phyloP scores from a whole-genome alignment of 2,329 filamentous ascomycete genomes.

The Fulvia fulva region DNA sequence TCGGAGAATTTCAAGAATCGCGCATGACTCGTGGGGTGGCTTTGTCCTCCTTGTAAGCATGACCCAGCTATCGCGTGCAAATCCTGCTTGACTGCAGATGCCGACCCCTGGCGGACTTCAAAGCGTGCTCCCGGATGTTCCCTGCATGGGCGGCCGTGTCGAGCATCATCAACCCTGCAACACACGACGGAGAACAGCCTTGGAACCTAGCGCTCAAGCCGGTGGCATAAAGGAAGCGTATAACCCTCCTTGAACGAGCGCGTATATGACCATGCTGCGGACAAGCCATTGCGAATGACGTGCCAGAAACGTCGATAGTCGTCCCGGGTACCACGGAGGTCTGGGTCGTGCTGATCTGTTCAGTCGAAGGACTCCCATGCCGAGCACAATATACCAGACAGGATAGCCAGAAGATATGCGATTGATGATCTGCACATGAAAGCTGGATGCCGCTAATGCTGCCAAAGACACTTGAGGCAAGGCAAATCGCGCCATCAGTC shows the following conservation, averaged over 20 bases:
- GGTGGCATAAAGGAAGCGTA: slow-evolving; percentile 91
- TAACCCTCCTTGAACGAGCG: slow-evolving; percentile 72
- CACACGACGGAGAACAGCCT: too few relatives aligned
- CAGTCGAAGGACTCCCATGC: slow-evolving; percentile 39
- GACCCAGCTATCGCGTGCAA: too few relatives aligned
- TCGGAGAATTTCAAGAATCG: too few relatives aligned
- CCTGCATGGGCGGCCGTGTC: too few relatives aligned
- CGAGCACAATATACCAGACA: slow-evolving; percentile 82
- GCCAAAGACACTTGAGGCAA: slow-evolving; percentile 69
- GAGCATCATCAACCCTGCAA: not conserved
- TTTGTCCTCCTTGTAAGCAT: too few relatives aligned
- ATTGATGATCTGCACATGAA: slow-evolving; percentile 93
- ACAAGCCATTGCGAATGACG: slow-evolving; percentile 42
- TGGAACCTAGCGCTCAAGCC: slow-evolving; percentile 45
- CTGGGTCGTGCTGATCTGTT: not conserved
- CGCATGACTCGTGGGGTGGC: too few relatives aligned
- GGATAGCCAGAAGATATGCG: slow-evolving; percentile 84
- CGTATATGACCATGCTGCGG: slow-evolving; percentile 75
- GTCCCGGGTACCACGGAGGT: not conserved
- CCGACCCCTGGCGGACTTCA: not conserved
- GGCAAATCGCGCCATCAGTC: slow-evolving; percentile 56
- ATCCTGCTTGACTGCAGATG: not conserved
- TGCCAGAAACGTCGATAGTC: not conserved
- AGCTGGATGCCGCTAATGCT: slow-evolving; percentile 67
- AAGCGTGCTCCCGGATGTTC: not conserved